Evolutionary conservation across 2,329 filamentous ascomycete species (phyloP).

Genomic region (Phaeoacremonium minimum): DNA sequence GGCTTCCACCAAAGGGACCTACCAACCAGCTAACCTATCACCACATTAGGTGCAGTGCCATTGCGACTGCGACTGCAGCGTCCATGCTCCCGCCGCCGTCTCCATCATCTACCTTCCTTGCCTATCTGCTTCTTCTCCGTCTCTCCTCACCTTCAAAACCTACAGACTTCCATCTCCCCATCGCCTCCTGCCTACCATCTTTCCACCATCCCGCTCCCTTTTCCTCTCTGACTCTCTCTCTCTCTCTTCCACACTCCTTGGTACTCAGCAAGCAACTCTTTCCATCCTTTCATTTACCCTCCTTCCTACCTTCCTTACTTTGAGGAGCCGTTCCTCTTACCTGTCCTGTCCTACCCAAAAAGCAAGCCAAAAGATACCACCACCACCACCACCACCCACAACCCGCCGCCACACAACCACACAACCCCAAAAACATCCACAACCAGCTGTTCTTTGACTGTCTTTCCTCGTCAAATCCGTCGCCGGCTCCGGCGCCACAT

Average conservation of each 20-base stretch:
- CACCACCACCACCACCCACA: neutral
- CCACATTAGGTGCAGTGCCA: too few relatives aligned
- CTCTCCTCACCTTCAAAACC: conserved; percentile 3
- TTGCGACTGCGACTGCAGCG: too few relatives aligned
- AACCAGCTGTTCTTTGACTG: conserved; percentile 4
- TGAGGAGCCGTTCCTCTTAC: too few relatives aligned
- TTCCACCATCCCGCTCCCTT: conserved; percentile 4
- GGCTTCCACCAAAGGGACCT: too few relatives aligned
- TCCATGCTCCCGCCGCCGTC: too few relatives aligned
- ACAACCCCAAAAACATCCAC: conserved; percentile 3
- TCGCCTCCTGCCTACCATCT: conserved; percentile 5
- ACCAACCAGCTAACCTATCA: too few relatives aligned
- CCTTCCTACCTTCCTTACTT: too few relatives aligned
- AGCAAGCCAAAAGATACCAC: neutral
- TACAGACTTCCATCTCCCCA: conserved; percentile 2
- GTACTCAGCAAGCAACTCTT: conserved; percentile 3
- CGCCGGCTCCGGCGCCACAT: conserved; percentile 3
- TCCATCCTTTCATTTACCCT: conserved; percentile 12
- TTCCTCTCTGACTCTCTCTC: conserved; percentile 1
- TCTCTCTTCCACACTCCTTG: conserved; percentile 10
- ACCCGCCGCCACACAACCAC: conserved; percentile 4
- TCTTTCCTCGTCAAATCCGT: conserved; percentile 3
- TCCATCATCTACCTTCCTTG: too few relatives aligned
- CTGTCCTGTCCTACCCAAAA: neutral
- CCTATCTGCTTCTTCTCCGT: neutral